Conservation (phyloP, 1,284 basidiomycete species). For the Austroboletus novae-zelandiae region DNA sequence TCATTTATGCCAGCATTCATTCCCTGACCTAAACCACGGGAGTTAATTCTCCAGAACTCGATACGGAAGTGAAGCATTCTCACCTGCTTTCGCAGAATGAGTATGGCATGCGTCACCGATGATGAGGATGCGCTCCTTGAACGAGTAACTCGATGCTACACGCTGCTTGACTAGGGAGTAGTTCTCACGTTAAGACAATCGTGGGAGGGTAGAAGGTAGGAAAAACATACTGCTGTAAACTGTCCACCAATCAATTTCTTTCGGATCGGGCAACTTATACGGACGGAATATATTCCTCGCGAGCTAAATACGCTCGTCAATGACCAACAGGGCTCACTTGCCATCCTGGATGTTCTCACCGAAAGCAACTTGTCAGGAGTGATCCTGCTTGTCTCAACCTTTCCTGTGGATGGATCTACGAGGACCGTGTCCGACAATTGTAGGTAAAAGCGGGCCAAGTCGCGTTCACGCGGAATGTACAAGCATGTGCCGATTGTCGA, state of each 20-base stretch:
- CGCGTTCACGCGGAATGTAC: slow-evolving; percentile 72
- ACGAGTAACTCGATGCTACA: slow-evolving; percentile 65
- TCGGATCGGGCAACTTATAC: slow-evolving; percentile 29
- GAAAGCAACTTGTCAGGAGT: neutral
- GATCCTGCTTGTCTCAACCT: neutral
- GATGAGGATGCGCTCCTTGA: slow-evolving; percentile 72
- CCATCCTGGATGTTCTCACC: neutral
- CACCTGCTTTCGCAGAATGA: slow-evolving; percentile 74
- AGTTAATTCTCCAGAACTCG: neutral
- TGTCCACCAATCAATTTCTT: slow-evolving; percentile 75
- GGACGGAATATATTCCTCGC: slow-evolving; percentile 55
- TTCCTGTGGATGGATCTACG: neutral
- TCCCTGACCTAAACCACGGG: slow-evolving; percentile 41
- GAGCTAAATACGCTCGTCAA: neutral
- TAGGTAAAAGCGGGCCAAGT: slow-evolving; percentile 70
- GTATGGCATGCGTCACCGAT: slow-evolving; percentile 81
- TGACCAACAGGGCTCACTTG: neutral
- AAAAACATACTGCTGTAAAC: slow-evolving; percentile 57
- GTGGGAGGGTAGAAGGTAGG: neutral
- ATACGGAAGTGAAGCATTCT: neutral
- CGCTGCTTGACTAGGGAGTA: slow-evolving; percentile 62
- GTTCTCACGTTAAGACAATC: neutral
- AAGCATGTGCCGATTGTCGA: slow-evolving; percentile 61
- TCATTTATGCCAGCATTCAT: slow-evolving; percentile 37
- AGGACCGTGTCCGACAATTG: neutral